A percentile compares a stretch with the other conserved stretches of the same genome.
Conservation (phyloP, 2,329 filamentous ascomycete species). For the Pseudocercospora vitis region DNA sequence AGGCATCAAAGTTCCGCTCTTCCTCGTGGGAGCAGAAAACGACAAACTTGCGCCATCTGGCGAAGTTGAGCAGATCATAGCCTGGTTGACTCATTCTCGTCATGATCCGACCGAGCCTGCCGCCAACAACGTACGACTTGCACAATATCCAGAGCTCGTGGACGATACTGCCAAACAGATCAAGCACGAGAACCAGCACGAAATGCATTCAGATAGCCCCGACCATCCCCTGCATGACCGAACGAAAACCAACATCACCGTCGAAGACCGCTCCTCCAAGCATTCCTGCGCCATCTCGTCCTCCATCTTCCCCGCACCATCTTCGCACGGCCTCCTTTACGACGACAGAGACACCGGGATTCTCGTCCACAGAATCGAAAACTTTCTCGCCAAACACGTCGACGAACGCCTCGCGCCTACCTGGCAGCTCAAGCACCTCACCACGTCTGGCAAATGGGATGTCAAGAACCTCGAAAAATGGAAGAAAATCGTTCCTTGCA, state of each 20-base stretch:
- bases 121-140: neutral
- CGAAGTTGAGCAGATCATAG: constrained; percentile 68
- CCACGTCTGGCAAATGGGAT: constrained; percentile 92
- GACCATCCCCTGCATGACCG: neutral
- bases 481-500: constrained; percentile 54
- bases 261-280: constrained; percentile 23
- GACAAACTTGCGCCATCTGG: constrained; percentile 73
- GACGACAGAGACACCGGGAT: constrained; percentile 72
- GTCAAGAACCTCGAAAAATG: constrained; percentile 95
- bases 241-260: constrained; percentile 16
- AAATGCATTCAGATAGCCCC: neutral
- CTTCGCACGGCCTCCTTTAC: constrained; percentile 82
- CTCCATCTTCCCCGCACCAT: constrained; percentile 70
- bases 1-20: constrained; percentile 69
- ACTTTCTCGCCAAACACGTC: constrained; percentile 73
- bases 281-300: constrained; percentile 59
- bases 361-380: constrained; percentile 76
- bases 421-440: constrained; percentile 89
- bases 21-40: constrained; percentile 73
- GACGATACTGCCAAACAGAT: neutral
- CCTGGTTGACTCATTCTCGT: constrained; percentile 34
- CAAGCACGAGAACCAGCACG: neutral
- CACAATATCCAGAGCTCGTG: neutral
- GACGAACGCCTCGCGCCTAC: constrained; percentile 76
- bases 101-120: neutral